Percentiles rank a stretch among this genome's conserved stretches.
phyloP scores from a whole-genome alignment of 2,329 filamentous ascomycete genomes.

The Aurifilum marmelostoma region DNA sequence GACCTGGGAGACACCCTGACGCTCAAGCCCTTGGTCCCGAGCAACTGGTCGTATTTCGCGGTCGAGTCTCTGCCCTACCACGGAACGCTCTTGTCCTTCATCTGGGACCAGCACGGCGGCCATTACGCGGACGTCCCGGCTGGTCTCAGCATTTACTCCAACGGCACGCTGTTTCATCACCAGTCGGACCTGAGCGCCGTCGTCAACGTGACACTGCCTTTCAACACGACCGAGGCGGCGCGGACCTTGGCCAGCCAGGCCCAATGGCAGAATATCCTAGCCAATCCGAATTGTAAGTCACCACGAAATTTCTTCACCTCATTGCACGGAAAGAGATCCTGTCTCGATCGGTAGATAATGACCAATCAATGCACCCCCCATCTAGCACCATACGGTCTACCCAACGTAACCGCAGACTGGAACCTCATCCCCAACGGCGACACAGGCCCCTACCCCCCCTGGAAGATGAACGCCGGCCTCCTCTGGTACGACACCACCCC shows the following conservation, averaged over 20 bases:
- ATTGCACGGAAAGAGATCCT: too few relatives aligned
- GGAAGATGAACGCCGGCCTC: slow-evolving; percentile 9
- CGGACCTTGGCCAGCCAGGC: background rate
- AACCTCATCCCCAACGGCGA: background rate
- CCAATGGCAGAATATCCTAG: slow-evolving; percentile 1
- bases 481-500: slow-evolving; percentile 8
- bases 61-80: slow-evolving; percentile 4
- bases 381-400: background rate
- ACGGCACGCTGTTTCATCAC: background rate
- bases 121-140: slow-evolving; percentile 1
- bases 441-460: background rate
- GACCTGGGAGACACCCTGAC: background rate
- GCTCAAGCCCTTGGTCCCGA: background rate
- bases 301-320: background rate
- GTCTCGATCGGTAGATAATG: too few relatives aligned
- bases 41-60: slow-evolving; percentile 5
- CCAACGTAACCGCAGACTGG: background rate
- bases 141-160: slow-evolving; percentile 6
- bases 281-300: background rate
- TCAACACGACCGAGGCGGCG: slow-evolving; percentile 3
- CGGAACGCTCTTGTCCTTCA: background rate
- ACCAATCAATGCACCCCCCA: too few relatives aligned
- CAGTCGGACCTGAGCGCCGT: background rate
- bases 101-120: slow-evolving; percentile 1
- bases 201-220: background rate